Percentiles rank a stretch among this genome's conserved stretches.
Evolutionary conservation across 805 yeast genomes (phyloP).

Genomic region (Hanseniaspora occidentalis): DNA sequence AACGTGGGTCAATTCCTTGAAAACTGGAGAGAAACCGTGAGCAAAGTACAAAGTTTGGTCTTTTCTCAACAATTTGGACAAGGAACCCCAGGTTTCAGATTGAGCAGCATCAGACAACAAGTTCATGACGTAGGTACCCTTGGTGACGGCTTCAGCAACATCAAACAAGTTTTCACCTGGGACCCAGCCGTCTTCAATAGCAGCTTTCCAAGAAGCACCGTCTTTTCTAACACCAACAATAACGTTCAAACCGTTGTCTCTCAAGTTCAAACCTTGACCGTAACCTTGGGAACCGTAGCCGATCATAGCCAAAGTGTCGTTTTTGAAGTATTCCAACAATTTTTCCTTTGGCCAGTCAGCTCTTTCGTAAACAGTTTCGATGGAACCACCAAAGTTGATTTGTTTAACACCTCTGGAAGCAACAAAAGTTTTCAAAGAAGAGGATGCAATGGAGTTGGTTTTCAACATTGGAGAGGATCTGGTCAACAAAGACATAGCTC

Average conservation of each 20-base stretch:
- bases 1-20: constrained; percentile 94
- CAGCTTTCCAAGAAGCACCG: constrained; percentile 99
- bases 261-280: constrained; percentile 98
- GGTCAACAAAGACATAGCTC: constrained; percentile 47
- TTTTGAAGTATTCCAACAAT: constrained; percentile 90
- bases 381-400: constrained; percentile 93
- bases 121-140: constrained; percentile 95
- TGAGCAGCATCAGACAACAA: constrained; percentile 98
- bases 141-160: constrained; percentile 82
- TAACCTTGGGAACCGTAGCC: constrained; percentile 99
- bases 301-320: constrained; percentile 92
- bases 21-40: constrained; percentile 99
- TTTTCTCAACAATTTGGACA: constrained; percentile 87
- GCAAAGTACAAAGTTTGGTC: constrained; percentile 98
- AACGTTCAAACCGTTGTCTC: constrained; percentile 97
- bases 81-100: constrained; percentile 88
- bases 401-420: constrained; percentile 86
- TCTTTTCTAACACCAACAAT: constrained; percentile 96
- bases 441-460: constrained; percentile 16
- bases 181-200: constrained; percentile 99
- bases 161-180: constrained; percentile 97
- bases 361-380: constrained; percentile 95
- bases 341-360: constrained; percentile 99
- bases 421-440: constrained; percentile 31
- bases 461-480: constrained; percentile 46